Conservation (phyloP, 1,139 yeast genomes). For the Nadsonia commutata region DNA sequence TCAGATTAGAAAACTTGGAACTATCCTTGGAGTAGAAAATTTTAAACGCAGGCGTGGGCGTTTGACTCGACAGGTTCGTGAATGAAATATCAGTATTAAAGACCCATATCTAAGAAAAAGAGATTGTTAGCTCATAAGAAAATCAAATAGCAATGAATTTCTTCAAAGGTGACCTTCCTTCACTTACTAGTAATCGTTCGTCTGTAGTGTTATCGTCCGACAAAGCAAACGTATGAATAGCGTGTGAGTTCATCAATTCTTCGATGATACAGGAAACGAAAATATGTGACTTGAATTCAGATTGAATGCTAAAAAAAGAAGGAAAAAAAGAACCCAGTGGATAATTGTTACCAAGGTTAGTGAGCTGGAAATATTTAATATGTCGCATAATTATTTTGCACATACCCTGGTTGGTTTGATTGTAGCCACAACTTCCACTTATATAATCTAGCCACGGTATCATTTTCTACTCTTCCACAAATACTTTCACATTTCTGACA, state of each 20-base stretch:
- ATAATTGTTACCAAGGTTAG: background rate
- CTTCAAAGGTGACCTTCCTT: constrained; percentile 4
- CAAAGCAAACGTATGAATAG: constrained; percentile 20
- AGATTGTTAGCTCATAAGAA: background rate
- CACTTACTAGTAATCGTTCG: background rate
- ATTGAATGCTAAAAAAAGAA: constrained; percentile 7
- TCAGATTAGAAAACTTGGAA: constrained; percentile 14
- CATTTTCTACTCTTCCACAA: constrained; percentile 11
- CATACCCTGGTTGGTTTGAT: constrained; percentile 17
- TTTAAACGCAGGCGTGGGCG: constrained; percentile 25
- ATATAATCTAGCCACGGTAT: constrained; percentile 27
- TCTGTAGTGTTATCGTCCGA: constrained; percentile 10
- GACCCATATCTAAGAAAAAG: constrained; percentile 35
- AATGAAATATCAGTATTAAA: constrained; percentile 35
- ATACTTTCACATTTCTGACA: constrained; percentile 10
- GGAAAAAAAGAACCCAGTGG: background rate
- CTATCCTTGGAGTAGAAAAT: constrained; percentile 25
- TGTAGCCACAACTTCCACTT: constrained; percentile 40
- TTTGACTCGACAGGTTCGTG: constrained; percentile 17
- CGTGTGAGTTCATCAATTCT: constrained; percentile 23
- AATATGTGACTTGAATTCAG: constrained; percentile 8
- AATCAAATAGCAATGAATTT: background rate
- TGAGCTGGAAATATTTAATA: constrained; percentile 2
- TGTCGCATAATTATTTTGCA: constrained; percentile 4
- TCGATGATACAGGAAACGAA: constrained; percentile 16